These are phyloP conservation scores for Tuber aestivum DNA, from an alignment of 495 filamentous ascomycete genomes.

Conservation along the genomic window DNA sequence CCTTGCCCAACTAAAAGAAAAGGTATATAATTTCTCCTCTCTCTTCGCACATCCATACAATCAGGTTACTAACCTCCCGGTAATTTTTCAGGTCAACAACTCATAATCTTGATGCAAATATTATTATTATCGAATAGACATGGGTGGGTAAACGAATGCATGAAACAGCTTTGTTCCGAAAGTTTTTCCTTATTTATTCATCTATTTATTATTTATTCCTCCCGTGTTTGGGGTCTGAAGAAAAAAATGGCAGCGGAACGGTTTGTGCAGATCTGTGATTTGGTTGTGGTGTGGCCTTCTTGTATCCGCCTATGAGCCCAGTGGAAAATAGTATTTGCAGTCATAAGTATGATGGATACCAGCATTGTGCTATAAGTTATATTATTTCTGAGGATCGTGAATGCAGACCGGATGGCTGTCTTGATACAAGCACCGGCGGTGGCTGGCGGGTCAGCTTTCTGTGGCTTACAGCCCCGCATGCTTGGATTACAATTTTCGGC, in stretches of 20 bases:
- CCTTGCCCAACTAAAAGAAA: constrained; percentile 87
- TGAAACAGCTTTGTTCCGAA: not conserved
- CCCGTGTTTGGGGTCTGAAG: constrained; percentile 12
- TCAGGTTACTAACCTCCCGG: constrained; percentile 14
- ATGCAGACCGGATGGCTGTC: not conserved
- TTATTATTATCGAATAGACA: not conserved
- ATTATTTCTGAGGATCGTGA: not conserved
- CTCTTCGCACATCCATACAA: not conserved
- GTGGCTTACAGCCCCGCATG: constrained; percentile 1
- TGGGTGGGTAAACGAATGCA: not conserved
- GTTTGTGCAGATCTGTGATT: constrained; percentile 13
- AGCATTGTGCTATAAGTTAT: not conserved
- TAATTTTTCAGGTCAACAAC: constrained; percentile 38
- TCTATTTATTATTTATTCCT: constrained; percentile 5
- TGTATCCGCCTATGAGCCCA: constrained; percentile 6
- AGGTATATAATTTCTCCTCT: constrained; percentile 59
- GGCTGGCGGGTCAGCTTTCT: not conserved
- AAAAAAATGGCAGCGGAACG: constrained; percentile 18
- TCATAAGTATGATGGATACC: not conserved
- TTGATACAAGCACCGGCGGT: not conserved
- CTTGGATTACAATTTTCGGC: not conserved
- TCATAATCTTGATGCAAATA: constrained; percentile 18
- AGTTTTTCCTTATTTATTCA: not conserved
- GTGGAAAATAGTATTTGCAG: not conserved
- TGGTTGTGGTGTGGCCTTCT: constrained; percentile 23